phyloP scores from a whole-genome alignment of 805 yeast genomes.

The Cyberlindnera sargentensis region DNA sequence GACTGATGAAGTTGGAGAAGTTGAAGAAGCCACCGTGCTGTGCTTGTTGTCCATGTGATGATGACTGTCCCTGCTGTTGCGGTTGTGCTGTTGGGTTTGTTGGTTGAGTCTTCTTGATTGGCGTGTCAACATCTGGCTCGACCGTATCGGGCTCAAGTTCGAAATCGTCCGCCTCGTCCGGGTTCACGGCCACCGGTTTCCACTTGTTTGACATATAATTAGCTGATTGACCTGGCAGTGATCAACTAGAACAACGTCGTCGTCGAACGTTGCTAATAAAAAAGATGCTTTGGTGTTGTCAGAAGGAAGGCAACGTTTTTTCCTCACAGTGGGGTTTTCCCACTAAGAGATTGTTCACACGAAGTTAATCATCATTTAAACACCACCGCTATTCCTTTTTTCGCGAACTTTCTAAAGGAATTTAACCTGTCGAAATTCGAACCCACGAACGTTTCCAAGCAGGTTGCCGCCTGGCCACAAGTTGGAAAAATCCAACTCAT shows the following conservation, averaged over 20 bases:
- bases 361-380: constrained; percentile 21
- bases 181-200: constrained; percentile 23
- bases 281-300: constrained; percentile 9
- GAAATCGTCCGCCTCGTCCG: constrained; percentile 23
- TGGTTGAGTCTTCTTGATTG: not conserved
- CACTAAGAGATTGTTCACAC: constrained; percentile 28
- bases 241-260: not conserved
- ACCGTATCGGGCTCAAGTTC: constrained; percentile 23
- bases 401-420: not conserved
- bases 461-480: constrained; percentile 15
- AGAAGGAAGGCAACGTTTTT: constrained; percentile 26
- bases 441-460: constrained; percentile 8
- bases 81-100: constrained; percentile 2
- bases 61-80: constrained; percentile 1
- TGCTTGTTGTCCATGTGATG: not conserved
- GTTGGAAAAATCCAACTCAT: constrained; percentile 8
- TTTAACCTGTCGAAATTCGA: constrained; percentile 11
- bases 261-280: not conserved
- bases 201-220: constrained; percentile 17
- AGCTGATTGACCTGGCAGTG: not conserved
- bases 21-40: constrained; percentile 17
- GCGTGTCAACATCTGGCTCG: constrained; percentile 19
- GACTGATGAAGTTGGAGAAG: constrained; percentile 22
- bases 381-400: not conserved
- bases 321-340: constrained; percentile 21